Percentiles rank a stretch among this genome's conserved stretches.
Conservation (phyloP, 441 rosid genomes). For the Geranium incanum region DNA sequence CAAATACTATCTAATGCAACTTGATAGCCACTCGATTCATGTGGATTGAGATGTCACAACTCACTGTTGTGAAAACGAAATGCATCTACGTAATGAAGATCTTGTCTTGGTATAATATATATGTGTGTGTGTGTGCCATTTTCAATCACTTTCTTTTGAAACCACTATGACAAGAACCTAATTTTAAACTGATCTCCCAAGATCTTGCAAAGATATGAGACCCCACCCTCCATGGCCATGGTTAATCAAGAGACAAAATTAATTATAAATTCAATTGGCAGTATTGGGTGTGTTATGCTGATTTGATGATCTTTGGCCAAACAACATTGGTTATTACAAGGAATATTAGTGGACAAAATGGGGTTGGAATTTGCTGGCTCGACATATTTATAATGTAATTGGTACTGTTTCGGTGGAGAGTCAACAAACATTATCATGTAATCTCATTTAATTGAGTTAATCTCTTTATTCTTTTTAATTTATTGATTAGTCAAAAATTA, state of each 20-base stretch:
- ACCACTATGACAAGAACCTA: not conserved
- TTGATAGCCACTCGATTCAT: too few species aligned
- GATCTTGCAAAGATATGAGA: not conserved
- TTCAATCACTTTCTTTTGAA: not conserved
- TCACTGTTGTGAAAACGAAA: too few species aligned
- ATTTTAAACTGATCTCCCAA: not conserved
- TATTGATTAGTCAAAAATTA: not conserved
- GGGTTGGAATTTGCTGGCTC: not conserved
- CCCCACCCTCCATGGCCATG: not conserved
- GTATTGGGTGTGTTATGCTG: not conserved
- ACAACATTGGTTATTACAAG: not conserved
- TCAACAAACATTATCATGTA: not conserved
- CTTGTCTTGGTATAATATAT: not conserved
- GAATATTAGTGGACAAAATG: not conserved
- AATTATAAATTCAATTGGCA: not conserved
- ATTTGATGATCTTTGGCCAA: not conserved
- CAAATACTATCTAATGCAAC: too few species aligned
- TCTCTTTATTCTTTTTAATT: too few species aligned
- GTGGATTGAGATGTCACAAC: too few species aligned
- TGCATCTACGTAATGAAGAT: not conserved
- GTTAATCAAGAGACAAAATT: not conserved
- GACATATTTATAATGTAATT: not conserved
- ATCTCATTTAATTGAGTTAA: too few species aligned
- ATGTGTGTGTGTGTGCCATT: not conserved
- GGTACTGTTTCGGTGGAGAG: not conserved